Evolutionary conservation across 2,329 filamentous ascomycete genomes (phyloP).

Genomic region (Fusarium sulawesiense): DNA sequence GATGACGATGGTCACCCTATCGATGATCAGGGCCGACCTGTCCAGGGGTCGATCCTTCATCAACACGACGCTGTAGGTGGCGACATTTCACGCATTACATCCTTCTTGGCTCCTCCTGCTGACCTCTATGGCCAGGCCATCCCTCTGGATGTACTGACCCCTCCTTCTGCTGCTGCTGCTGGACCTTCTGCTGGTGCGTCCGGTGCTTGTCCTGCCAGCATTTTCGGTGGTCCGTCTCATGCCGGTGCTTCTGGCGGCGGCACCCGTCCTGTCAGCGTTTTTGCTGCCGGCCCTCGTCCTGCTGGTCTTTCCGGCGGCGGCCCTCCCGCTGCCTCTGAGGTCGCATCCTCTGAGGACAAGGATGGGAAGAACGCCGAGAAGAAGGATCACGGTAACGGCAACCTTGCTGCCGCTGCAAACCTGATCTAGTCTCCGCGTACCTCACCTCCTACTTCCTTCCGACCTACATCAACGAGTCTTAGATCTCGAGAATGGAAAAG

Average conservation of each 20-base stretch:
- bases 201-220: too few relatives aligned
- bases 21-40: neutral
- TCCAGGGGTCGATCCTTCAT: neutral
- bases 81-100: neutral
- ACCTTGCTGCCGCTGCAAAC: neutral
- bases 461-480: too few relatives aligned
- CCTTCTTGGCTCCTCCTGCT: neutral
- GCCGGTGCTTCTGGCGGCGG: too few relatives aligned
- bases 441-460: neutral
- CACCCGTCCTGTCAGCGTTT: too few relatives aligned
- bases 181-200: neutral
- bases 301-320: neutral
- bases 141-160: neutral
- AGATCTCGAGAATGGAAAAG: too few relatives aligned
- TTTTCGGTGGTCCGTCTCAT: too few relatives aligned
- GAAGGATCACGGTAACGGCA: neutral
- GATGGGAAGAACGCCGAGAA: too few relatives aligned
- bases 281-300: too few relatives aligned
- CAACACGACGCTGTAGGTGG: neutral
- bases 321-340: neutral
- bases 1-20: neutral
- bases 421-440: neutral
- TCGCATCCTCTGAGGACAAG: too few relatives aligned
- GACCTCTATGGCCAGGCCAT: neutral
- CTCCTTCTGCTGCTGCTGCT: neutral